Evolutionary conservation across 257 asterid genomes (phyloP).

Genomic region (Solanum rostratum): DNA sequence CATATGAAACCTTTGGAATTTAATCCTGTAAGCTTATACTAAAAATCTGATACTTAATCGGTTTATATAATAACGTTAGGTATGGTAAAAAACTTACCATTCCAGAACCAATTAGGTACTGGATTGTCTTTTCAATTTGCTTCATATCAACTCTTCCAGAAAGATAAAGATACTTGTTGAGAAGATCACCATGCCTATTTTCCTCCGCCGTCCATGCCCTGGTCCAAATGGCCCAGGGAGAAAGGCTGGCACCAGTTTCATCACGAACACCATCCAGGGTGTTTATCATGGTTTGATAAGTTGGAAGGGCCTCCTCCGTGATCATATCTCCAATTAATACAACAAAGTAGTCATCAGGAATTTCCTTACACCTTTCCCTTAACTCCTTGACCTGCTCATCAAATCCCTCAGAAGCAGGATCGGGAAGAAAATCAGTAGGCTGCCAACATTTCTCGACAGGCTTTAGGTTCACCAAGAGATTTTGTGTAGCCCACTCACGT

Average conservation of each 20-base stretch:
- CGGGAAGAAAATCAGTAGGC: slow-evolving; percentile 64
- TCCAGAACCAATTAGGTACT: slow-evolving; percentile 52
- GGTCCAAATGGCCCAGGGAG: slow-evolving; percentile 73
- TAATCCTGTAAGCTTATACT: neutral
- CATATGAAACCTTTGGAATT: neutral
- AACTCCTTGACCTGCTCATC: slow-evolving; percentile 67
- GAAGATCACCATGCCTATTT: slow-evolving; percentile 71
- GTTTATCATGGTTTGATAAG: slow-evolving; percentile 76
- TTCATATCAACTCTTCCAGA: slow-evolving; percentile 65
- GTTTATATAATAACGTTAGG: neutral
- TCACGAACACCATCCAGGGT: slow-evolving; percentile 76
- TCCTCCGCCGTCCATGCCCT: slow-evolving; percentile 80
- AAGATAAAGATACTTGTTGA: slow-evolving; percentile 54
- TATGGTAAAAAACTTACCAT: slow-evolving; percentile 18
- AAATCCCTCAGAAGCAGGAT: slow-evolving; percentile 60
- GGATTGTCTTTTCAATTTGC: slow-evolving; percentile 50
- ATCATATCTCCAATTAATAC: slow-evolving; percentile 74
- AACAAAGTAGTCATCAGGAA: slow-evolving; percentile 57
- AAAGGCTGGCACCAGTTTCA: slow-evolving; percentile 65
- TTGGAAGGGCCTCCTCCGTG: slow-evolving; percentile 74
- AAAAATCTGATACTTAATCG: neutral
- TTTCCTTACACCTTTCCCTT: slow-evolving; percentile 52
- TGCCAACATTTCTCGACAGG: slow-evolving; percentile 66
- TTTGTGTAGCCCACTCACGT: slow-evolving; percentile 42
- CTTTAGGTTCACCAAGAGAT: slow-evolving; percentile 53